Evolutionary conservation across 1,139 yeast genomes (phyloP), one percentile per base, ranked within the genome.

Genomic region (Candida pseudoviswanathii): DNA sequence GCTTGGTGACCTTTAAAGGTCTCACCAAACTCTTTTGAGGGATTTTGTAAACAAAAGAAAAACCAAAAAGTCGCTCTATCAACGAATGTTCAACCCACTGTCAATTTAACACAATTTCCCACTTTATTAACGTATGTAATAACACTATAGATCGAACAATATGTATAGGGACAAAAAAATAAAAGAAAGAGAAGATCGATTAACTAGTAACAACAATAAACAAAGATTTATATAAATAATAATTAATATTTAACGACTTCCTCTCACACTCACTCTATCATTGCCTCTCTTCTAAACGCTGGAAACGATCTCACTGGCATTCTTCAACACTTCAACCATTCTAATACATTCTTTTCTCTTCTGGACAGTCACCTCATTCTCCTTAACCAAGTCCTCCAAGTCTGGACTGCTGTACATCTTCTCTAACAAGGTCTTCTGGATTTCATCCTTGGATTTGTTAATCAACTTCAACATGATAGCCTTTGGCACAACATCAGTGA

Each of bases 401-500:
- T 86, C 90, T 48, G 83, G 85, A 44, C 87, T 81, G 56, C 86
- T 86, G 70, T 92, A 94, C 54, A 94, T 77, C 68, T 89, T 89
- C 70, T 89, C 96, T 58, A 94, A 78, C 59, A 94, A 78, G 58
- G 89, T 96, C 65, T 86, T 89, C 72, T 94, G 99, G 62, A 94
- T 88, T 57, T 89, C 95, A 51, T 84, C 87, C 72, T 89, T 90
- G 38, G 96, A 87, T 61, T 78, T 80, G 55, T 85, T 85, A 63
- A 94, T 94, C 65, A 94, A 81, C 70, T 94, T 94, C 63, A 92
- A 78, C 96, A 92, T 90, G 54, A 94, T 82, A 3, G 98, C 96
- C 73, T 94, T 94, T 56, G 99, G 99, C 56, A 94, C 86, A 65
- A 92, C 74, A 68, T 94, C 99, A 11, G 95, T 86, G 58, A 94